Evolutionary conservation across 148 eudicot genomes (phyloP).

Genomic region (Dysphania ambrosioides): DNA sequence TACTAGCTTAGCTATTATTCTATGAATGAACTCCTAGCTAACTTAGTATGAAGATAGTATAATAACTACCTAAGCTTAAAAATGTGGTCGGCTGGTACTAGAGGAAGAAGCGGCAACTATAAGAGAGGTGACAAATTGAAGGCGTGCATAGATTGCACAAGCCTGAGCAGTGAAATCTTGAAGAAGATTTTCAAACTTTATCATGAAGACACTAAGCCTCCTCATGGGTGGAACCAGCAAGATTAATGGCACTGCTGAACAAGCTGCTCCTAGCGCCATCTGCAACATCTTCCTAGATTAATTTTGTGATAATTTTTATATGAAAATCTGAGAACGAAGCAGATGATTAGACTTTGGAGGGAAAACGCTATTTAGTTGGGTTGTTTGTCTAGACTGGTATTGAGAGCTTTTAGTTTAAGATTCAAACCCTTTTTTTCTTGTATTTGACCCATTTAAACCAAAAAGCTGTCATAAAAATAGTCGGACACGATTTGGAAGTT

Average conservation of each 20-base stretch:
- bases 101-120: not conserved
- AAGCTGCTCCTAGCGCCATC: slow-evolving; percentile 28
- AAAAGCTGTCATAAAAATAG: too few species aligned
- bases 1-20: too few species aligned
- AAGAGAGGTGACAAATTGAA: slow-evolving; percentile 12
- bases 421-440: too few species aligned
- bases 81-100: not conserved
- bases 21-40: too few species aligned
- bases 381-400: too few species aligned
- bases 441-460: too few species aligned
- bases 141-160: not conserved
- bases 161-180: slow-evolving; percentile 20
- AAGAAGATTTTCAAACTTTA: slow-evolving; percentile 25
- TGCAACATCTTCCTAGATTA: slow-evolving; percentile 29
- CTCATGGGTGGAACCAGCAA: slow-evolving; percentile 33
- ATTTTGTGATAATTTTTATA: too few species aligned
- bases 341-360: too few species aligned
- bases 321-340: too few species aligned
- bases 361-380: too few species aligned
- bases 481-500: not conserved
- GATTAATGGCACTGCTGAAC: slow-evolving; percentile 31
- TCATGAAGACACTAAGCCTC: slow-evolving; percentile 19
- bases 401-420: too few species aligned
- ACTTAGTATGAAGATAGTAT: too few species aligned
- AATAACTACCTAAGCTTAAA: not conserved